These are phyloP conservation scores for Penicillium thymicola DNA, from an alignment of 2,329 filamentous ascomycete species.

Conservation along the genomic window DNA sequence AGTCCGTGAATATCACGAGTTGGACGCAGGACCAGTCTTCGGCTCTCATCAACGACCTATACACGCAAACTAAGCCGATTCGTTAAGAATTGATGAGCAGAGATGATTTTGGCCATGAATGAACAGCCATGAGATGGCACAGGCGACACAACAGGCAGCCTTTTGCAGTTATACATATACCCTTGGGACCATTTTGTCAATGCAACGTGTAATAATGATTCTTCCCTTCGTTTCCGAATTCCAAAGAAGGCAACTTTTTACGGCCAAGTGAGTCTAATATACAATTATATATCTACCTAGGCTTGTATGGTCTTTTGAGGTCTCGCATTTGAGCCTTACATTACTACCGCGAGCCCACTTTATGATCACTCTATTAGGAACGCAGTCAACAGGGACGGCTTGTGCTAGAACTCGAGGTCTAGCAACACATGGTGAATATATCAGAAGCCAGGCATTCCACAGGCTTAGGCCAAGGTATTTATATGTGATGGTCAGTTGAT, in stretches of 20 bases:
- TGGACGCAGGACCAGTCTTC: constrained; percentile 18
- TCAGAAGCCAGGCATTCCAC: background rate
- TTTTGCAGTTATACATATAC: background rate
- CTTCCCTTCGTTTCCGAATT: background rate
- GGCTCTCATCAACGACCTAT: constrained; percentile 20
- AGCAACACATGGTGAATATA: background rate
- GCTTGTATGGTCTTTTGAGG: background rate
- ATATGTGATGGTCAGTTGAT: background rate
- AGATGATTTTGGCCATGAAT: background rate
- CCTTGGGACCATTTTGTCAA: background rate
- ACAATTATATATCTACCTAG: background rate
- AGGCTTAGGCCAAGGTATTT: too few relatives aligned
- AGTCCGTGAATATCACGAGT: constrained; percentile 14
- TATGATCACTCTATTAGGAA: background rate
- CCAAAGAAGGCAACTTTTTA: background rate
- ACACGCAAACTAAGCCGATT: background rate
- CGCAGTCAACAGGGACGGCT: background rate
- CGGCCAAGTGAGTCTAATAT: background rate
- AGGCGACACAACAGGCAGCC: background rate
- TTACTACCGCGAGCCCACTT: too few relatives aligned
- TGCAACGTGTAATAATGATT: background rate
- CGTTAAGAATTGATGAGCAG: background rate
- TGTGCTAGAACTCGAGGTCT: background rate
- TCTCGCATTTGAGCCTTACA: background rate
- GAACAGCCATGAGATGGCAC: background rate